Evolutionary conservation across 2,329 filamentous ascomycete genomes (phyloP).

Genomic region (Colletotrichum orchidophilum): DNA sequence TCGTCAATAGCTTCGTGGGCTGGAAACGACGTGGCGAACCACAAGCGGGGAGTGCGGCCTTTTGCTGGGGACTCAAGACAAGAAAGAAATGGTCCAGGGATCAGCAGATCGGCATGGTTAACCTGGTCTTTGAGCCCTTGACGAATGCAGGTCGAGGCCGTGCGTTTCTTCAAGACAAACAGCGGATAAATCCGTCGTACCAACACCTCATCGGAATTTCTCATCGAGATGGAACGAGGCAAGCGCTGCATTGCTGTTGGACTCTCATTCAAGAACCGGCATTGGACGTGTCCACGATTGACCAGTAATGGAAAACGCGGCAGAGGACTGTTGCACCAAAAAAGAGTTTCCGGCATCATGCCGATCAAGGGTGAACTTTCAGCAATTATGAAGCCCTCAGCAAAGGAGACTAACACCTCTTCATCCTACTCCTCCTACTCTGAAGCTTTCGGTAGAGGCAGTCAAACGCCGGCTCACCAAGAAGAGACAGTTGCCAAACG

Average conservation of each 20-base stretch:
- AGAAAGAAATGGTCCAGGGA: not conserved
- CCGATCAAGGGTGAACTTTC: not conserved
- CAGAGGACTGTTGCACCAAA: not conserved
- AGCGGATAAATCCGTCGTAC: not conserved
- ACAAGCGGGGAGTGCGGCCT: not conserved
- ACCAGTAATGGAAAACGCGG: not conserved
- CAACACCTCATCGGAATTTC: not conserved
- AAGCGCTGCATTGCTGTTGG: not conserved
- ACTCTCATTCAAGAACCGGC: not conserved
- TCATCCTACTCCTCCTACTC: not conserved
- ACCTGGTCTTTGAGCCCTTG: not conserved
- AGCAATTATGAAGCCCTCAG: not conserved
- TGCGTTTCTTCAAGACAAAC: not conserved
- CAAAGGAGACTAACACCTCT: not conserved
- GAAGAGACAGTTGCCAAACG: not conserved
- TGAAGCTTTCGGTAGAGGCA: too few species aligned
- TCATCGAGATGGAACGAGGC: not conserved
- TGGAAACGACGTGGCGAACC: not conserved
- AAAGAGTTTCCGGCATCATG: not conserved
- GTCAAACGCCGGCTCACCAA: not conserved
- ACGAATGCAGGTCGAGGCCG: constrained; percentile 3
- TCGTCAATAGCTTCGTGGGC: not conserved
- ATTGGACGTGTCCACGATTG: not conserved
- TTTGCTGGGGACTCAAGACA: not conserved
- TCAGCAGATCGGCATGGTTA: constrained; percentile 5